Percentiles rank a stretch among this genome's conserved stretches.
Conservation (phyloP, 192 early-diverging fungal species). For the Phycomyces blakesleeanus region DNA sequence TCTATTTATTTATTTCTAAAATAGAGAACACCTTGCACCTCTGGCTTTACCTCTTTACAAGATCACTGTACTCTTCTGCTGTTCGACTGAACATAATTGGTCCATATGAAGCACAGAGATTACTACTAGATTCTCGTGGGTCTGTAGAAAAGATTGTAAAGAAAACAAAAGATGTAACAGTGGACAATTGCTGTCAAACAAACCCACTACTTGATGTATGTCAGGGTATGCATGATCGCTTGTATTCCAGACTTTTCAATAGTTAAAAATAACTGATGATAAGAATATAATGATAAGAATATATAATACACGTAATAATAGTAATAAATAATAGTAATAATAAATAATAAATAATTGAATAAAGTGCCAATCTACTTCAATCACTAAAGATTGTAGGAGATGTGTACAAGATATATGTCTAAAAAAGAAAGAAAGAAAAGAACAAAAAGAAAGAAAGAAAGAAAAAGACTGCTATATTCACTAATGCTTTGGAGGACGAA, state of each 20-base stretch:
- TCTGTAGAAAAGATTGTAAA: slow-evolving; percentile 44
- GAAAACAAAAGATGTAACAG: slow-evolving; percentile 45
- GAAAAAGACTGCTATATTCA: too few species aligned
- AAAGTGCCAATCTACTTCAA: too few species aligned
- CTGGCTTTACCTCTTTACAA: slow-evolving; percentile 81
- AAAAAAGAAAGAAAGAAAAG: too few species aligned
- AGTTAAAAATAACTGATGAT: too few species aligned
- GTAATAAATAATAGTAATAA: too few species aligned
- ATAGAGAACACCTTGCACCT: slow-evolving; percentile 71
- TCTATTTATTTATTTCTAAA: slow-evolving; percentile 19
- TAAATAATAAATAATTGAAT: too few species aligned
- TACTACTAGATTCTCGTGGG: slow-evolving; percentile 58
- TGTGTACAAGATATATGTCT: too few species aligned
- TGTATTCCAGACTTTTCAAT: slow-evolving; percentile 76
- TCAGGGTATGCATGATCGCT: slow-evolving; percentile 73
- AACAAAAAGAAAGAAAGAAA: too few species aligned
- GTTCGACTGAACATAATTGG: slow-evolving; percentile 88
- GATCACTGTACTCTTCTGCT: slow-evolving; percentile 81
- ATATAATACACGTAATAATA: too few species aligned
- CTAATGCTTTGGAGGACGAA: too few species aligned
- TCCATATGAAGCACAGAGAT: slow-evolving; percentile 80
- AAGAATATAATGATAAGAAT: too few species aligned
- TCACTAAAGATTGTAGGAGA: too few species aligned
- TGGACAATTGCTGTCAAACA: slow-evolving; percentile 59
- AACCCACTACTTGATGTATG: slow-evolving; percentile 69